Conservation (phyloP, 345 rosid genomes). For the Corchorus capsularis region DNA sequence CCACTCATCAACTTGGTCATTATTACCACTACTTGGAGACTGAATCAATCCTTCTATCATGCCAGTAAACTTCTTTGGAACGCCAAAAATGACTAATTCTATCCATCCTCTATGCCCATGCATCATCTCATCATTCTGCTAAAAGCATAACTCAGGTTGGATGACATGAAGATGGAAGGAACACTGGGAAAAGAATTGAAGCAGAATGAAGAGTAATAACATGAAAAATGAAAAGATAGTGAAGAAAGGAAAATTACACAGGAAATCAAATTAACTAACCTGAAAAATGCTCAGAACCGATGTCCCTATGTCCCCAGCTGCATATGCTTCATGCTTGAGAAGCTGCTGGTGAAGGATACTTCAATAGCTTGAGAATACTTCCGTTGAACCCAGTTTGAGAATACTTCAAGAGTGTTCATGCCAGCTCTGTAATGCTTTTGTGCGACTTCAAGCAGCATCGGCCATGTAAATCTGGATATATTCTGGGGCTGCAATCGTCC, state of each 20-base stretch:
- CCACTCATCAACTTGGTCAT: too few relatives aligned
- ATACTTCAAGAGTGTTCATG: slow-evolving; percentile 76
- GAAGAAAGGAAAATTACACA: too few relatives aligned
- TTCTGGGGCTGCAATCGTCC: slow-evolving; percentile 53
- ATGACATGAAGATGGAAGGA: background rate
- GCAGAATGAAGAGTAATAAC: too few relatives aligned
- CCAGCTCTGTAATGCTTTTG: slow-evolving; percentile 90
- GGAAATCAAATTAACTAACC: too few relatives aligned
- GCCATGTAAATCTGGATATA: slow-evolving; percentile 88
- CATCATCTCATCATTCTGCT: slow-evolving; percentile 97
- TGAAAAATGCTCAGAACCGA: too few relatives aligned
- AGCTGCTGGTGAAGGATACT: background rate
- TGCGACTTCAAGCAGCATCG: slow-evolving; percentile 73
- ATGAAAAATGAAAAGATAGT: background rate
- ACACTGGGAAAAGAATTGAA: background rate
- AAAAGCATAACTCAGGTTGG: slow-evolving; percentile 22
- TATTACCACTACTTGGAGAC: too few relatives aligned
- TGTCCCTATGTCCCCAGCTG: too few relatives aligned
- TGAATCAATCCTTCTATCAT: too few relatives aligned
- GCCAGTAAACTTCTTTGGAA: slow-evolving; percentile 4
- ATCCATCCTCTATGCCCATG: slow-evolving; percentile 96
- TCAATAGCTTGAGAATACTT: background rate
- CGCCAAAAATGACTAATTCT: slow-evolving; percentile 85
- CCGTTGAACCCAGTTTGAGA: slow-evolving; percentile 65
- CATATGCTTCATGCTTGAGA: too few relatives aligned